Evolutionary conservation across 2,329 filamentous ascomycete species (phyloP).

Genomic region (Helicocarpus griseus): DNA sequence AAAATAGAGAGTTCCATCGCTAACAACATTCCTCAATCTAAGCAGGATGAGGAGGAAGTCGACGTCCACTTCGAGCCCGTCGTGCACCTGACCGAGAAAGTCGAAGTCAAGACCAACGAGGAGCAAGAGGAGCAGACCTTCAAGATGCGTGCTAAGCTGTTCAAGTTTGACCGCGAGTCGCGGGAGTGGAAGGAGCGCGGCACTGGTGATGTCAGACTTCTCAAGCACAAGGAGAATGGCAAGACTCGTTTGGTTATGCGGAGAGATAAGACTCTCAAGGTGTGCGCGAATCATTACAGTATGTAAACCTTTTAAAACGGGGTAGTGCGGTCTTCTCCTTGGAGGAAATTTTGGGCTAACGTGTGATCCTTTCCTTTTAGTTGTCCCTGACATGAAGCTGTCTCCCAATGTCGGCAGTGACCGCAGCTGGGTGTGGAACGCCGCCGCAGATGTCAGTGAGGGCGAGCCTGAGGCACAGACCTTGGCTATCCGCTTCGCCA

Average conservation of each 20-base stretch:
- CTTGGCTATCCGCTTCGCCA: slow-evolving; percentile 93
- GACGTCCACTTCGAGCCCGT: slow-evolving; percentile 98
- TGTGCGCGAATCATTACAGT: slow-evolving; percentile 99
- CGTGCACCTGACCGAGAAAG: slow-evolving; percentile 89
- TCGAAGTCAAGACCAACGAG: slow-evolving; percentile 96
- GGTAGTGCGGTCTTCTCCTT: background rate
- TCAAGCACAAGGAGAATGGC: slow-evolving; percentile 98
- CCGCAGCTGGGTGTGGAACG: slow-evolving; percentile 99
- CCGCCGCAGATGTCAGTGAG: slow-evolving; percentile 93
- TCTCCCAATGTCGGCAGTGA: slow-evolving; percentile 96
- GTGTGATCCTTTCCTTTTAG: slow-evolving; percentile 36
- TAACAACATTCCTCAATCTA: background rate
- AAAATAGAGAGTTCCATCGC: no score
- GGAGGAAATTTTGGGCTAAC: background rate
- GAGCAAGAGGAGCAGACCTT: slow-evolving; percentile 95
- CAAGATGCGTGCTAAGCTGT: slow-evolving; percentile 99
- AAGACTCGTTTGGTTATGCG: slow-evolving; percentile 98
- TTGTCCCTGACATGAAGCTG: slow-evolving; percentile 98
- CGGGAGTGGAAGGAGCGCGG: slow-evolving; percentile 99
- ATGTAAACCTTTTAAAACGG: slow-evolving; percentile 32
- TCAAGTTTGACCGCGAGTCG: slow-evolving; percentile 87
- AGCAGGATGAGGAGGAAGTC: slow-evolving; percentile 61
- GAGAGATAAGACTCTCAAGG: slow-evolving; percentile 98
- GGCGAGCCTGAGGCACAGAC: slow-evolving; percentile 94
- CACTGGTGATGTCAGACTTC: slow-evolving; percentile 86